Conservation (phyloP, 1,139 yeast species). For the Chernovozyma aurita region DNA sequence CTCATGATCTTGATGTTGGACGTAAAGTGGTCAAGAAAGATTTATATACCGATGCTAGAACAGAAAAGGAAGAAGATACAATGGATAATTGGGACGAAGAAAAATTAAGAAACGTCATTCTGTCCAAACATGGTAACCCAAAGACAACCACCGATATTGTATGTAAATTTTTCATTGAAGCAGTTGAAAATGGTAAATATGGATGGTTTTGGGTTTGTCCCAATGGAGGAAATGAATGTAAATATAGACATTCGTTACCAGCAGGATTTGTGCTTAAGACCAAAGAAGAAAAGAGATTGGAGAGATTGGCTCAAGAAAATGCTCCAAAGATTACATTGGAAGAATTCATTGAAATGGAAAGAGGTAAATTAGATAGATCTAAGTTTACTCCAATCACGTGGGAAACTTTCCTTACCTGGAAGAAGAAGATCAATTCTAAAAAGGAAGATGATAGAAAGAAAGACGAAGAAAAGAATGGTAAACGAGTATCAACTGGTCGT, state of each 20-base stretch:
- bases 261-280: slow-evolving; percentile 96
- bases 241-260: slow-evolving; percentile 94
- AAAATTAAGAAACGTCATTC: slow-evolving; percentile 78
- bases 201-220: slow-evolving; percentile 99
- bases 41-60: slow-evolving; percentile 85
- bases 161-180: slow-evolving; percentile 91
- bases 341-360: slow-evolving; percentile 92
- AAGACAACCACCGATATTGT: slow-evolving; percentile 93
- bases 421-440: slow-evolving; percentile 58
- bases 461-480: slow-evolving; percentile 41
- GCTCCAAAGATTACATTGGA: slow-evolving; percentile 92
- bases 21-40: slow-evolving; percentile 89
- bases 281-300: slow-evolving; percentile 89
- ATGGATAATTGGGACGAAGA: slow-evolving; percentile 99
- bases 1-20: slow-evolving; percentile 84
- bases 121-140: slow-evolving; percentile 91
- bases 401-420: slow-evolving; percentile 85
- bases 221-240: slow-evolving; percentile 88
- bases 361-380: slow-evolving; percentile 74
- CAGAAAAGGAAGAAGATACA: slow-evolving; percentile 71
- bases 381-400: slow-evolving; percentile 84
- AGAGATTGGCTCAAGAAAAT: slow-evolving; percentile 76
- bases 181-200: slow-evolving; percentile 94
- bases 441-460: slow-evolving; percentile 58
- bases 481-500: slow-evolving; percentile 64